Percentiles rank a stretch among this genome's conserved stretches.
phyloP scores from a whole-genome alignment of 2,329 filamentous ascomycete species.

The Aspergillus brunneoviolaceus region DNA sequence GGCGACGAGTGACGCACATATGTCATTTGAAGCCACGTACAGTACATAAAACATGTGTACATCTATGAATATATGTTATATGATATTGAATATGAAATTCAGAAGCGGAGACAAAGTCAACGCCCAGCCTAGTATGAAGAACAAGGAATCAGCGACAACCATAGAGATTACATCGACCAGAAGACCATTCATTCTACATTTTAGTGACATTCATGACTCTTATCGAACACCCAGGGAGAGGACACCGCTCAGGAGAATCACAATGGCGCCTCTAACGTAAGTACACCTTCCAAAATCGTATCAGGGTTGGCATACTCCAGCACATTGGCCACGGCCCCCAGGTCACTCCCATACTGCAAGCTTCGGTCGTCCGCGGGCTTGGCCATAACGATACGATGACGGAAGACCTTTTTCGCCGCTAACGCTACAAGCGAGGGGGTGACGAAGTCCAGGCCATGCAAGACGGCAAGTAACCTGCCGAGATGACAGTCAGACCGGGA shows the following conservation, averaged over 20 bases:
- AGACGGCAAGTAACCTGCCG: slow-evolving; percentile 61
- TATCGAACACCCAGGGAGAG: slow-evolving; percentile 2
- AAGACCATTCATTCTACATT: neutral
- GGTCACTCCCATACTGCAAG: slow-evolving; percentile 86
- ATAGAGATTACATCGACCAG: too few species aligned
- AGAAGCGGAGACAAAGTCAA: too few species aligned
- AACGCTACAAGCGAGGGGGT: slow-evolving; percentile 81
- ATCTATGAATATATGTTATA: too few species aligned
- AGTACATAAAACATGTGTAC: too few species aligned
- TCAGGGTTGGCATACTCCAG: slow-evolving; percentile 60
- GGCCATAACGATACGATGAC: slow-evolving; percentile 75
- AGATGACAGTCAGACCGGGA: neutral
- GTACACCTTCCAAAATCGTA: slow-evolving; percentile 58
- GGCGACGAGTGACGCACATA: too few species aligned
- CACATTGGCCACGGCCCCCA: slow-evolving; percentile 65
- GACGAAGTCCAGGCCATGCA: slow-evolving; percentile 77
- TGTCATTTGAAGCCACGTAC: too few species aligned
- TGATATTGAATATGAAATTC: too few species aligned
- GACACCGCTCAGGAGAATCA: slow-evolving; percentile 24
- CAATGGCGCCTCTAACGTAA: slow-evolving; percentile 58
- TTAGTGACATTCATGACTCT: neutral
- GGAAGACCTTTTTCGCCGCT: slow-evolving; percentile 82
- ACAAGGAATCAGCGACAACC: too few species aligned
- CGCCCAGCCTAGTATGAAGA: too few species aligned
- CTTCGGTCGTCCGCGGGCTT: slow-evolving; percentile 73